Base-by-base conservation (phyloP, 768 basidiomycete species). In the Leccinum subtestaceum region DNA sequence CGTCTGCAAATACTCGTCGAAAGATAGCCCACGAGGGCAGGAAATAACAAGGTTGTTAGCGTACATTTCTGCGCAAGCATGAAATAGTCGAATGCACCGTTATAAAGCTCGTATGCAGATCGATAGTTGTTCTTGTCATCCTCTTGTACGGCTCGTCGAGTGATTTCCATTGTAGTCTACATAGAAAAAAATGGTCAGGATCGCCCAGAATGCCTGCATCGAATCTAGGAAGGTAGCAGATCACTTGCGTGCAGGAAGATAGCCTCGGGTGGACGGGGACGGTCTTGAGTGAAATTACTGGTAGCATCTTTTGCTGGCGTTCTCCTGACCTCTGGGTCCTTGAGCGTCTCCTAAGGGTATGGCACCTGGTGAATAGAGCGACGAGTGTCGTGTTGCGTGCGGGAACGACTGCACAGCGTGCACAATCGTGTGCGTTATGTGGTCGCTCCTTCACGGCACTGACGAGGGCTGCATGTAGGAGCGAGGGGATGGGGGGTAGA, bases 11-110 rank as follows among this genome's bases (percentile, higher is more conserved):
- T n/a, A 19, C 6, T 9, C 48, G 3, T 4, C 17, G 7, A 38
- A 17, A 38, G 7, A 38, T 40, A 15, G 36, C 17, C 15, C 2
- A 4, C 36, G 0, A 17, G 15, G 15, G 2, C 27, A 29, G 11
- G 4, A 9, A 3, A 9, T 8, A 27, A n/a, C 3, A 38, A 52
- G 12, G 3, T 17, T n/a, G 19, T 5, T 27, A 48, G 62, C 68
- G 17, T 62, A 94, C 92, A 93, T 74, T 93, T 94, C 68, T 93
- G 79, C 8, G 95, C 93, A 67, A 97, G 89, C 88, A 97, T 92
- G 76, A 98, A 98, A 75, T 93, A 98, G 71, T 98, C 96, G 57
- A 98, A 80, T 3, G 92, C 82, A 78, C 96, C 95, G 75, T 89
- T 87, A 75, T 96, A 95, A 60, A 86, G 83, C 76, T 89, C 93